phyloP scores from a whole-genome alignment of 495 filamentous ascomycete genomes.

The Bombardia bombarda region DNA sequence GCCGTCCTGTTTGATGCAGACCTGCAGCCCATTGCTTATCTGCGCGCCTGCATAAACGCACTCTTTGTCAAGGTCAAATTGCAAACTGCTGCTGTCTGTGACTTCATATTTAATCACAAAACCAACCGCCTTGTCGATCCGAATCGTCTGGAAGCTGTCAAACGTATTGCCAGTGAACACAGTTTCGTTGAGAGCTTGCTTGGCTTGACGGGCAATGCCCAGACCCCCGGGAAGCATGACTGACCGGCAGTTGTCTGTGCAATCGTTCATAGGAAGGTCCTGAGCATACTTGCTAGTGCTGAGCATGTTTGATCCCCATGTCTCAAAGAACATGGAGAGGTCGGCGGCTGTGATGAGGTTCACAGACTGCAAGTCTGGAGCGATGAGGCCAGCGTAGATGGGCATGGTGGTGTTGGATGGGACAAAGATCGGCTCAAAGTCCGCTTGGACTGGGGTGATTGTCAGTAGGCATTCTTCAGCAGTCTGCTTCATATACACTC shows the following conservation, averaged over 20 bases:
- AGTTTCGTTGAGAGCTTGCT: constrained; percentile 7
- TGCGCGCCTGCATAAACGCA: constrained; percentile 8
- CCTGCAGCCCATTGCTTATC: constrained; percentile 8
- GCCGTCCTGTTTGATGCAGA: constrained; percentile 9
- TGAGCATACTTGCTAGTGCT: constrained; percentile 5
- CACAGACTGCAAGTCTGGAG: neutral
- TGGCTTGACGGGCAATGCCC: neutral
- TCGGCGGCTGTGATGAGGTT: constrained; percentile 1
- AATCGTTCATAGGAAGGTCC: constrained; percentile 2
- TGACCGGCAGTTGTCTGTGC: neutral
- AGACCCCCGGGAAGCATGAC: constrained; percentile 8
- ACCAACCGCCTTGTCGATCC: constrained; percentile 8
- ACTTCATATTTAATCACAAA: constrained; percentile 6
- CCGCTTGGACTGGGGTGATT: constrained; percentile 7
- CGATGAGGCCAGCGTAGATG: constrained; percentile 7
- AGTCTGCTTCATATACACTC: neutral
- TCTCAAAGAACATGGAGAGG: constrained; percentile 5
- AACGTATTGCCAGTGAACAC: constrained; percentile 4
- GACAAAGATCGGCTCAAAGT: constrained; percentile 7
- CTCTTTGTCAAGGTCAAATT: neutral
- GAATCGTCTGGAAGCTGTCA: constrained; percentile 2
- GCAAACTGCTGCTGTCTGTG: neutral
- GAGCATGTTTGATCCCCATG: constrained; percentile 4
- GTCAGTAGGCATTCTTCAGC: neutral
- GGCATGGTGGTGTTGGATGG: neutral